Conservation (phyloP, 2,329 filamentous ascomycete species). For the Sclerotinia borealis region DNA sequence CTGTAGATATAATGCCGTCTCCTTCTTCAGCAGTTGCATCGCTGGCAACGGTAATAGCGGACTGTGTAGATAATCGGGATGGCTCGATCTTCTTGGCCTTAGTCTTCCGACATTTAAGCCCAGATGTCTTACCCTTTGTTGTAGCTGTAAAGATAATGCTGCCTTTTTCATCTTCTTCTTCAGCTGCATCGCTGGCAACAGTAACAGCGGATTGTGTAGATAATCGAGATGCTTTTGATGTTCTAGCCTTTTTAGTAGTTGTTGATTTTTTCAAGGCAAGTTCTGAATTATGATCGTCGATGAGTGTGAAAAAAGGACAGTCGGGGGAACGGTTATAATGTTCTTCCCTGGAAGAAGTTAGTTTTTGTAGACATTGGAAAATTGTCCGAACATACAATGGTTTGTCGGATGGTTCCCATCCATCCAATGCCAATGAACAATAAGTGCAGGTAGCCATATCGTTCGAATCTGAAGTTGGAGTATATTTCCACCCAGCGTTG, state of each 20-base stretch:
- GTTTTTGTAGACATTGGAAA: neutral
- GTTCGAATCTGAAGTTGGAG: slow-evolving; percentile 72
- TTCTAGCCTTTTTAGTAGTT: slow-evolving; percentile 46
- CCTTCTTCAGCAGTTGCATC: slow-evolving; percentile 41
- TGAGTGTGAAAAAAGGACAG: slow-evolving; percentile 76
- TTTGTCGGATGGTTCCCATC: slow-evolving; percentile 90
- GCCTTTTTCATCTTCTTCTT: slow-evolving; percentile 41
- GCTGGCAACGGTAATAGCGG: slow-evolving; percentile 44
- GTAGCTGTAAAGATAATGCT: slow-evolving; percentile 55
- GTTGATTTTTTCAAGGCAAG: slow-evolving; percentile 44
- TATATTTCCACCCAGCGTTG: slow-evolving; percentile 91
- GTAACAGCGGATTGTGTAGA: slow-evolving; percentile 54
- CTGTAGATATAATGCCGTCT: slow-evolving; percentile 42
- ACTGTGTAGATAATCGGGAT: slow-evolving; percentile 58
- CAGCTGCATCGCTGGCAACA: slow-evolving; percentile 43
- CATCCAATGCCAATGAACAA: slow-evolving; percentile 82
- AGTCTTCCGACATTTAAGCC: slow-evolving; percentile 41
- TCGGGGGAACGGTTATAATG: slow-evolving; percentile 72
- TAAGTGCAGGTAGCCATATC: slow-evolving; percentile 91
- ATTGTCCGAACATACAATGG: slow-evolving; percentile 56
- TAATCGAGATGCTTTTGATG: slow-evolving; percentile 64
- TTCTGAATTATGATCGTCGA: slow-evolving; percentile 46
- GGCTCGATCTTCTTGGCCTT: slow-evolving; percentile 52
- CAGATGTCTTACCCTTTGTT: slow-evolving; percentile 52
- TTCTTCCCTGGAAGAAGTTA: slow-evolving; percentile 58